Evolutionary conservation across 2,329 filamentous ascomycete species (phyloP).

Genomic region (Aspergillus piperis): DNA sequence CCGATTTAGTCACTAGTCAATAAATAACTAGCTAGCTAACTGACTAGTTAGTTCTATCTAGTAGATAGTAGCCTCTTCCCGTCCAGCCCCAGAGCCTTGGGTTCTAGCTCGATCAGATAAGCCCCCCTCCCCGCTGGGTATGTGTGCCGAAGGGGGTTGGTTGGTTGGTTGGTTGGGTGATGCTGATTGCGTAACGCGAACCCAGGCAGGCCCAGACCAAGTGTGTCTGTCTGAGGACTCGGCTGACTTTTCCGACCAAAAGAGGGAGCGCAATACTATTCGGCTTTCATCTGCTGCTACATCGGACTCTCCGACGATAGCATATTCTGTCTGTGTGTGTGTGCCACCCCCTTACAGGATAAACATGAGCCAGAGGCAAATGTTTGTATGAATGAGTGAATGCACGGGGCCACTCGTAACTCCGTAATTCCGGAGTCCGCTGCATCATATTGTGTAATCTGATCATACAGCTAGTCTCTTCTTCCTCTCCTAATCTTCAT

Average conservation of each 20-base stretch:
- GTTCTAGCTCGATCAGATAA: constrained; percentile 9
- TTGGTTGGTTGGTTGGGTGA: neutral
- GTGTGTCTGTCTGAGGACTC: no score
- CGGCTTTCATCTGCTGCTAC: no score
- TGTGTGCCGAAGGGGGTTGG: no score
- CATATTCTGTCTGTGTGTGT: no score
- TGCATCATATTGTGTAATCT: neutral
- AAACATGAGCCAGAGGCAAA: no score
- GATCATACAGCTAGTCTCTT: neutral
- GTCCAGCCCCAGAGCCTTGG: neutral
- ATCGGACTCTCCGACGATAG: no score
- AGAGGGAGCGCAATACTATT: no score
- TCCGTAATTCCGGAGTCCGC: neutral
- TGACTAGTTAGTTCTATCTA: no score
- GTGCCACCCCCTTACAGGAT: no score
- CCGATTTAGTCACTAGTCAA: neutral
- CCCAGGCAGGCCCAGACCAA: neutral
- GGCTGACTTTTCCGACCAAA: no score
- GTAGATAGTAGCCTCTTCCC: no score
- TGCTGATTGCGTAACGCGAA: neutral
- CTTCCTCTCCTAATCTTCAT: neutral
- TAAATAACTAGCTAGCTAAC: no score
- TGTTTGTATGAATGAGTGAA: neutral
- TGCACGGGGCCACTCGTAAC: neutral
- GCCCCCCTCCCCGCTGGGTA: neutral